Evolutionary conservation across 2,329 filamentous ascomycete genomes (phyloP), one percentile per base, ranked within the genome.

Genomic region (Monosporascus sp.): DNA sequence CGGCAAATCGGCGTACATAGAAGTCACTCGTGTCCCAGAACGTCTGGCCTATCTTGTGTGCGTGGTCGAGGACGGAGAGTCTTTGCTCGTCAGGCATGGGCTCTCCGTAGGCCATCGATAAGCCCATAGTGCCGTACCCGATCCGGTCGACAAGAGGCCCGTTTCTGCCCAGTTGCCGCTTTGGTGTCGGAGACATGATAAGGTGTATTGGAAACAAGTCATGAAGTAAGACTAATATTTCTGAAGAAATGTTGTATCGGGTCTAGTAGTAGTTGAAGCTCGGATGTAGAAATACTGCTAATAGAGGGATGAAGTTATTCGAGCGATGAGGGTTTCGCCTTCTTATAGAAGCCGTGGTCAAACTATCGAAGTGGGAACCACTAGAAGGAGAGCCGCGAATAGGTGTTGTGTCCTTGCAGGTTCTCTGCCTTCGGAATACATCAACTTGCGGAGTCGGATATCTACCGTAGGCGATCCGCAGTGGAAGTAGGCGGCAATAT

Each of bases 81-180:
- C 68, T 64, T 20, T 73, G 63, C 19, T 67, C 58, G n/a, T 76
- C 70, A 3, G 66, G 55, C 0, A 62, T 53, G 1, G 48, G 51
- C 5, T 53, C 51, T n/a, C 56, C 56, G 37, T 62, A 61, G 14
- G 41, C 11, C 9, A 59, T 47, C 6, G 52, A 55, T 52, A 53
- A 47, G 16, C 58, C 74, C 75, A 78, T 78, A 9, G 69, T 62
- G 40, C 76, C 76, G 37, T 73, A 73, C 8, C 76, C 76, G 14
- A 78, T 59, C 7, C 66, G 66, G 7, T 69, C 71, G 44, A 78
- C 71, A 20, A 69, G 56, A 9, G 75, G 74, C 19, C 76, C 76
- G 58, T 75, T 67, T 60, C 72, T 73, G 50, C 76, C 76, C 37
- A 78, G 48, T 31, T 68, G 70, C 37, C 69, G 69, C 35, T 70